Evolutionary conservation across 2,329 filamentous ascomycete species (phyloP).

Genomic region (Gaeumannomyces sp.): DNA sequence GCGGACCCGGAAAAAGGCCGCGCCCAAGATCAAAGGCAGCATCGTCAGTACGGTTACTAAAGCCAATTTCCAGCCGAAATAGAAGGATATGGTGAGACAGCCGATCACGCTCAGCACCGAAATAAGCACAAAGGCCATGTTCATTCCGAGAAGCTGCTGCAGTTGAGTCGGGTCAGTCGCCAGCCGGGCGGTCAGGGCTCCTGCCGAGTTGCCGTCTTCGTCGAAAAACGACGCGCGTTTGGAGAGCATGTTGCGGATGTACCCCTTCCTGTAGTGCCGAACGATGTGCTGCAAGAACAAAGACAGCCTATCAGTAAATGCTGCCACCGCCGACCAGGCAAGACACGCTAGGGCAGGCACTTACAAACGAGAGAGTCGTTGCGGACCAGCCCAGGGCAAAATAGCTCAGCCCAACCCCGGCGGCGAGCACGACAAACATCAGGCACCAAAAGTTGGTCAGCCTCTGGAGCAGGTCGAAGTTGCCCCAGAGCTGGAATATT

Average conservation of each 20-base stretch:
- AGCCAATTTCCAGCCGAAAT: slow-evolving; percentile 71
- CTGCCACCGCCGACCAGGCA: neutral
- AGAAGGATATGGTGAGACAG: slow-evolving; percentile 58
- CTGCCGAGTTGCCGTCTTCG: slow-evolving; percentile 50
- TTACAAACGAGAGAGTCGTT: slow-evolving; percentile 36
- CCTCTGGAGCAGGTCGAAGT: slow-evolving; percentile 27
- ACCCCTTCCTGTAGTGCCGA: slow-evolving; percentile 50
- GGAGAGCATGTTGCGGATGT: slow-evolving; percentile 51
- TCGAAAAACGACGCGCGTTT: slow-evolving; percentile 57
- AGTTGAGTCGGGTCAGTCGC: slow-evolving; percentile 52
- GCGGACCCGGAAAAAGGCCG: slow-evolving; percentile 38
- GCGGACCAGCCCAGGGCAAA: slow-evolving; percentile 41
- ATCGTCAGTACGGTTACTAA: slow-evolving; percentile 43
- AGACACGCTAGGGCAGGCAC: slow-evolving; percentile 11
- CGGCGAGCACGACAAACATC: slow-evolving; percentile 57
- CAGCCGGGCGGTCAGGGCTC: slow-evolving; percentile 50
- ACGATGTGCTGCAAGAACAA: slow-evolving; percentile 33
- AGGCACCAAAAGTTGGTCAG: slow-evolving; percentile 54
- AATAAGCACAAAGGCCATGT: slow-evolving; percentile 57
- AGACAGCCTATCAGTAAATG: neutral
- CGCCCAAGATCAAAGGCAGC: slow-evolving; percentile 26
- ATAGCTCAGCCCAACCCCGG: slow-evolving; percentile 47
- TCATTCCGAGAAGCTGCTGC: slow-evolving; percentile 54
- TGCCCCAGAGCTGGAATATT: slow-evolving; percentile 35
- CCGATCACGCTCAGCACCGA: slow-evolving; percentile 61